A percentile compares a stretch with the other conserved stretches of the same genome.
Evolutionary conservation across 305 asterid species (phyloP).

Genomic region (Lippia alba): DNA sequence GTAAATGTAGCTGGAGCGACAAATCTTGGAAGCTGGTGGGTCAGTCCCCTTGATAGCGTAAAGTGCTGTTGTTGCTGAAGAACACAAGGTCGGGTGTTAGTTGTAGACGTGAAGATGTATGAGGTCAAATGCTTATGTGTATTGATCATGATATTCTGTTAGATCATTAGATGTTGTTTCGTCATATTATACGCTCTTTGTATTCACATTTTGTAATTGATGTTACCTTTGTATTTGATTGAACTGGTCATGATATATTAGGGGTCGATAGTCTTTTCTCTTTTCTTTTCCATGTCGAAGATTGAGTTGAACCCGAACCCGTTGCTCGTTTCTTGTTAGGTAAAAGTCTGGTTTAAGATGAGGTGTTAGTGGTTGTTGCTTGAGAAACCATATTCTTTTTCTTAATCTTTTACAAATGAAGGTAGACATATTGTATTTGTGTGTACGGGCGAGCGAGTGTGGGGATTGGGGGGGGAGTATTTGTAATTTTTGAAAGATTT

Average conservation of each 20-base stretch:
- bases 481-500: no score
- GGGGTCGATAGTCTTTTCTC: background rate
- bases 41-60: constrained; percentile 53
- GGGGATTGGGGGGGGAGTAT: no score
- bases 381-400: background rate
- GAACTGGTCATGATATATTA: no score
- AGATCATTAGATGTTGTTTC: background rate
- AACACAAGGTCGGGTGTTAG: background rate
- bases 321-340: background rate
- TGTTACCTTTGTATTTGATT: background rate
- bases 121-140: constrained; percentile 16
- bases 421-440: no score
- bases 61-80: constrained; percentile 10
- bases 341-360: background rate
- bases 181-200: constrained; percentile 12
- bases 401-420: background rate
- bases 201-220: constrained; percentile 18
- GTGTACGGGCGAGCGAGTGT: no score
- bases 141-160: constrained; percentile 2
- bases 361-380: no score
- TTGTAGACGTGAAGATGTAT: constrained; percentile 27
- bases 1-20: constrained; percentile 72
- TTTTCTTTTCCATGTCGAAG: constrained; percentile 1
- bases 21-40: constrained; percentile 91
- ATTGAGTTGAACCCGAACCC: background rate